Base-by-base conservation (phyloP, 2,329 filamentous ascomycete genomes). In the Trichoderma sp. region DNA sequence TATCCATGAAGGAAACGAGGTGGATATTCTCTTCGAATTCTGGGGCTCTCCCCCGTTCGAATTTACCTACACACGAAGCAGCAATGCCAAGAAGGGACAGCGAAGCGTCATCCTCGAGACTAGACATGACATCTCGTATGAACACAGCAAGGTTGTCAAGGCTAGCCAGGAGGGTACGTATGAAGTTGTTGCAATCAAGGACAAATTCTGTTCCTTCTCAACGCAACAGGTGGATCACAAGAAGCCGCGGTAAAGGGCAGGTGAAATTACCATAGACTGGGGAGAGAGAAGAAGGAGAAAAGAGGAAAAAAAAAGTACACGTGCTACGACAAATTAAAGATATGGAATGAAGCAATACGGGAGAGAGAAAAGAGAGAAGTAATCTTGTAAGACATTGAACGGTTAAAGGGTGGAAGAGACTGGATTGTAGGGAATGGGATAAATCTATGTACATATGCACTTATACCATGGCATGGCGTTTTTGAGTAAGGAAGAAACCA, bases 81-180 rank as follows among this genome's bases (percentile, higher is more conserved):
- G 93, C 55, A 97, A 97, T 77, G 90, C 89, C 66, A 91, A 87
- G 69, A 93, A 90, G 81, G 91, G 91, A 1, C 92, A 93, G 79
- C 91, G 89, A 76, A 89, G 90, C 46, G 86, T 90, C 74, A 87
- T 99, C 39, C 85, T 99, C 21, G 96, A 99, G 82, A 97, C 96
- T 72, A 89, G 92, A 74, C 94, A 96, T 73, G 94, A 97, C 74
- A 85, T 91, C 21, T 95, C 91, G 59, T 88, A 94, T 71, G 93
- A 96, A 75, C 87, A 93, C 78, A 90, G 83, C 75, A 94, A 97
- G 85, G 88, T 89, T 30, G 87, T 98, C 74, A 90, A 90, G 74
- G 94, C 94, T 30, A 94, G 91, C 74, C 92, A 97, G 77, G 96
- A 98, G 84, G 96, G 96, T 60, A 97, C 94, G 73, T 99, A 99